Conservation (phyloP, 208 protist genomes). For the Wallacemonas collosoma region DNA sequence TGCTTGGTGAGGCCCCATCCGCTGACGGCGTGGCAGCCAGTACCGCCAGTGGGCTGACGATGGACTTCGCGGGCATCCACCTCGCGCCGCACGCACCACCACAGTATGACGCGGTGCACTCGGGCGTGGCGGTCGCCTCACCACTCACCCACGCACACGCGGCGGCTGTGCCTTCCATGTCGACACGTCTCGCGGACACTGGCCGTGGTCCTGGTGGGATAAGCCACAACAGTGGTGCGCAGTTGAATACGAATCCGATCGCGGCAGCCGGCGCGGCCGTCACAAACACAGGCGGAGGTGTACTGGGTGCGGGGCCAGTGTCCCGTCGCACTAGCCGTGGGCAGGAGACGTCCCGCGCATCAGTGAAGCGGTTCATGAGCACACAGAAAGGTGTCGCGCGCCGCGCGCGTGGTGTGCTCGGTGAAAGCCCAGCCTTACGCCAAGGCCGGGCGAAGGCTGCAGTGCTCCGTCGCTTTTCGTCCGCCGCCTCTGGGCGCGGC, state of each 20-base stretch:
- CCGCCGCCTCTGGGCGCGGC: not conserved
- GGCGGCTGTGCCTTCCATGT: too few relatives aligned
- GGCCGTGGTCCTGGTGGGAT: too few relatives aligned
- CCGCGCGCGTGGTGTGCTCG: conserved; percentile 3
- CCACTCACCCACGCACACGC: too few relatives aligned
- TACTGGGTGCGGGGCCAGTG: not conserved
- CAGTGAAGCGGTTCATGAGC: too few relatives aligned
- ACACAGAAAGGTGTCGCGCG: not conserved
- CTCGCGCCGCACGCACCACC: not conserved
- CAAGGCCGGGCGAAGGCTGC: not conserved
- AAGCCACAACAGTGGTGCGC: too few relatives aligned
- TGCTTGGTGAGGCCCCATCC: conserved; percentile 2
- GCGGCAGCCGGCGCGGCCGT: too few relatives aligned
- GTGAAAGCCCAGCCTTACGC: not conserved
- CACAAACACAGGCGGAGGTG: not conserved
- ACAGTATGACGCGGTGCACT: too few relatives aligned
- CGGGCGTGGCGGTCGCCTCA: too few relatives aligned
- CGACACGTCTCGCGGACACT: not conserved
- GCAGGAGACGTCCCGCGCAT: too few relatives aligned
- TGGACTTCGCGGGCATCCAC: conserved; percentile 6
- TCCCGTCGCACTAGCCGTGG: too few relatives aligned
- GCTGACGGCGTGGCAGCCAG: not conserved
- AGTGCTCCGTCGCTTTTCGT: not conserved
- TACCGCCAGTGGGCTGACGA: not conserved
- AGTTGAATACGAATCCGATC: too few relatives aligned